Conservation (phyloP, 495 filamentous ascomycete genomes). For the Penicillium antarcticum region DNA sequence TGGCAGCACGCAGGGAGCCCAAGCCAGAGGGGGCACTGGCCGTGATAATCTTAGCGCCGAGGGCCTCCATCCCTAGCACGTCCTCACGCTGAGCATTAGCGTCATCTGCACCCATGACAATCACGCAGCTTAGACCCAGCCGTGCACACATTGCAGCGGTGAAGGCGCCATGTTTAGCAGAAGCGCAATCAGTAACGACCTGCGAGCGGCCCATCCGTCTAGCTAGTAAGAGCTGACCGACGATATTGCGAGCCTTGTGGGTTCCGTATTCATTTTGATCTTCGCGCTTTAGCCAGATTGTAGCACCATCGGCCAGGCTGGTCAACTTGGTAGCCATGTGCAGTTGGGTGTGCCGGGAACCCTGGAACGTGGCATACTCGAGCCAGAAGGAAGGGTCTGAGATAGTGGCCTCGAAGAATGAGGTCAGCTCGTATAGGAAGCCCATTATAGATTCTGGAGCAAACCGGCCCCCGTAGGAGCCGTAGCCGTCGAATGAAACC, state of each 20-base stretch:
- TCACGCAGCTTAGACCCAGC: slow-evolving; percentile 25
- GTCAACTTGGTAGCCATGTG: slow-evolving; percentile 27
- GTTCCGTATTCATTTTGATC: slow-evolving; percentile 29
- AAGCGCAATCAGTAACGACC: slow-evolving; percentile 33
- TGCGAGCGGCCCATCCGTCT: slow-evolving; percentile 27
- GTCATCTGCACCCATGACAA: slow-evolving; percentile 31
- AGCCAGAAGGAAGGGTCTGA: slow-evolving; percentile 31
- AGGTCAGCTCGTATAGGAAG: slow-evolving; percentile 28
- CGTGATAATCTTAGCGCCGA: slow-evolving; percentile 28
- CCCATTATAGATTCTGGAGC: slow-evolving; percentile 32
- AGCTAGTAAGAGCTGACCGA: slow-evolving; percentile 33
- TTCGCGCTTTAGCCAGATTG: slow-evolving; percentile 35
- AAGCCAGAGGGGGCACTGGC: slow-evolving; percentile 25
- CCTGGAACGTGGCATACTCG: slow-evolving; percentile 24
- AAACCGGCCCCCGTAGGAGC: slow-evolving; percentile 31
- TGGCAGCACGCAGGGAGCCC: slow-evolving; percentile 29
- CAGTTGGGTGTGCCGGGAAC: slow-evolving; percentile 19
- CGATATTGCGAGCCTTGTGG: slow-evolving; percentile 30
- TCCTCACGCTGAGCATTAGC: slow-evolving; percentile 24
- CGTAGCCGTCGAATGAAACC: slow-evolving; percentile 25
- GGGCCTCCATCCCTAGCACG: slow-evolving; percentile 27
- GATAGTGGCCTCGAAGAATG: slow-evolving; percentile 26
- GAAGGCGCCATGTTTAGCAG: slow-evolving; percentile 30
- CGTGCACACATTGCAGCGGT: slow-evolving; percentile 32
- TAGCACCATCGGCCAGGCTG: slow-evolving; percentile 20